Evolutionary conservation across 1,284 basidiomycete species (phyloP).

Genomic region (Vanrija sp.): DNA sequence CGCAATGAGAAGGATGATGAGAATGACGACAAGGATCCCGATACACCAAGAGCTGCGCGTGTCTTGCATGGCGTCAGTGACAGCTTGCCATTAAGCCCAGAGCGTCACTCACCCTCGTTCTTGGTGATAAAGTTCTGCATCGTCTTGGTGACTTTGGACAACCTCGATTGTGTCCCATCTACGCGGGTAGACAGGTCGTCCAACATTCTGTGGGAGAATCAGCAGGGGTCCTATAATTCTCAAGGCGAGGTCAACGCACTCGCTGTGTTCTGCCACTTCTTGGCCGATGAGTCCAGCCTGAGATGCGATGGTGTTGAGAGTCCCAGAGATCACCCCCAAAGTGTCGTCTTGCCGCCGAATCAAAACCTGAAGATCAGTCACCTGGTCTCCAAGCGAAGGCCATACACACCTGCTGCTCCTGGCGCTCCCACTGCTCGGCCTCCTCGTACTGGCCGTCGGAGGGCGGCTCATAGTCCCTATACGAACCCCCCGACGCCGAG

Average conservation of each 20-base stretch:
- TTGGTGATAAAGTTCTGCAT: slow-evolving; percentile 77
- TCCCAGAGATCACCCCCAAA: slow-evolving; percentile 77
- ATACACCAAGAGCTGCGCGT: slow-evolving; percentile 71
- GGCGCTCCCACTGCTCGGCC: slow-evolving; percentile 60
- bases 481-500: background rate
- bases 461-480: slow-evolving; percentile 1
- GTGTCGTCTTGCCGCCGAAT: slow-evolving; percentile 80
- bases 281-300: slow-evolving; percentile 87
- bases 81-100: background rate
- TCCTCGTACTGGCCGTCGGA: slow-evolving; percentile 62
- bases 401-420: slow-evolving; percentile 68
- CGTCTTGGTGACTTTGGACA: slow-evolving; percentile 63
- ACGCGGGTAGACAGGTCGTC: slow-evolving; percentile 73
- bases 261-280: slow-evolving; percentile 80
- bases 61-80: slow-evolving; percentile 49
- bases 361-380: slow-evolving; percentile 58
- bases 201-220: slow-evolving; percentile 61
- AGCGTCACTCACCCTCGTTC: slow-evolving; percentile 62
- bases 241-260: slow-evolving; percentile 63
- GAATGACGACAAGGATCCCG: slow-evolving; percentile 55
- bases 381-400: background rate
- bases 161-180: slow-evolving; percentile 66
- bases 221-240: background rate
- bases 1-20: slow-evolving; percentile 54
- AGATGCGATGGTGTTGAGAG: slow-evolving; percentile 70